These are phyloP conservation scores for Phytophthora capsici DNA, from an alignment of 352 stramenopile species.

Conservation along the genomic window DNA sequence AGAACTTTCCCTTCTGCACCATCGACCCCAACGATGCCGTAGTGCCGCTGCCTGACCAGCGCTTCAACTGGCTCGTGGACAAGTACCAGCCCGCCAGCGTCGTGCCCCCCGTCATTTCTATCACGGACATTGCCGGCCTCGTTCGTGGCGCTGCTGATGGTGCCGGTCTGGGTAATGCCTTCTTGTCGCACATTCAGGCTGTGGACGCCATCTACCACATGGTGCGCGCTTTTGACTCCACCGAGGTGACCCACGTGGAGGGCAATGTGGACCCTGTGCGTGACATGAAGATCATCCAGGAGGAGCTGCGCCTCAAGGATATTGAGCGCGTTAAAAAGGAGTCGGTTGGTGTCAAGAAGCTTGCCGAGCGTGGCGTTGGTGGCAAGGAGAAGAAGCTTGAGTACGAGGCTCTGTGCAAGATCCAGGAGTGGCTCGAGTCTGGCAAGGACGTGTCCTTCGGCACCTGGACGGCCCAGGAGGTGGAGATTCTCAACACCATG, in stretches of 20 bases:
- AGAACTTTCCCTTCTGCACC: constrained; percentile 98
- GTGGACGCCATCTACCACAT: constrained; percentile 99
- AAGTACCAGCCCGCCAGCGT: constrained; percentile 95
- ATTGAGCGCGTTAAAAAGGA: constrained; percentile 89
- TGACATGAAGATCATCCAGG: constrained; percentile 99
- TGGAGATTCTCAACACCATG: constrained; percentile 93
- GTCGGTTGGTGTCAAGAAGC: constrained; percentile 83
- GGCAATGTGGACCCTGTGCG: constrained; percentile 98
- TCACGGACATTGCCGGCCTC: constrained; percentile 99
- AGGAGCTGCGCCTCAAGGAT: constrained; percentile 98
- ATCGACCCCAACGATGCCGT: constrained; percentile 99
- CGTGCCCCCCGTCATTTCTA: constrained; percentile 97
- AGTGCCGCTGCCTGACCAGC: constrained; percentile 96
- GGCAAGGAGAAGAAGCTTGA: constrained; percentile 97
- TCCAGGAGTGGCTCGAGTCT: constrained; percentile 81
- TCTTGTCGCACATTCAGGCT: constrained; percentile 99
- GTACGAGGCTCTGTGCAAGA: constrained; percentile 87
- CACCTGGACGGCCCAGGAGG: constrained; percentile 87
- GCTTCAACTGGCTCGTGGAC: constrained; percentile 98
- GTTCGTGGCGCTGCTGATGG: constrained; percentile 98
- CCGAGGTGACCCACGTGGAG: constrained; percentile 99
- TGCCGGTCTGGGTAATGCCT: constrained; percentile 98
- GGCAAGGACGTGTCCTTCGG: constrained; percentile 93
- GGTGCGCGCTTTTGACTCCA: constrained; percentile 97
- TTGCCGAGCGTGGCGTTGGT: constrained; percentile 86